A percentile compares a stretch with the other conserved stretches of the same genome.
Conservation (phyloP, 192 early-diverging fungal genomes). For the Funneliformis mosseae region DNA sequence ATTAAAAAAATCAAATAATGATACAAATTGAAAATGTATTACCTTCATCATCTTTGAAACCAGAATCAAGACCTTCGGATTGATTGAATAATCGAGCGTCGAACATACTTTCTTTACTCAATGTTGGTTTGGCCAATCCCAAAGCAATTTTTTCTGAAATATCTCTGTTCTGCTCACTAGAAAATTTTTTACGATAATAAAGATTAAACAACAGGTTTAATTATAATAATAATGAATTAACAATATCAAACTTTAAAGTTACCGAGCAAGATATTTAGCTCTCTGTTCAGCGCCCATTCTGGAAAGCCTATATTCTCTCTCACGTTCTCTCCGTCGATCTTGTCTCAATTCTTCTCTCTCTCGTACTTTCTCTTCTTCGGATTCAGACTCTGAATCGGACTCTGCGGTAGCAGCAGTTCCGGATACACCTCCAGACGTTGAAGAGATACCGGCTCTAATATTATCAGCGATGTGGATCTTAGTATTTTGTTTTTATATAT, state of each 20-base stretch:
- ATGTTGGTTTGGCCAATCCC: constrained; percentile 91
- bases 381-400: constrained; percentile 53
- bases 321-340: constrained; percentile 82
- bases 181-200: background rate
- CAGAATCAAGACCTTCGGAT: constrained; percentile 78
- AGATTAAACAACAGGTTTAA: background rate
- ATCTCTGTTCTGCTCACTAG: constrained; percentile 81
- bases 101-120: constrained; percentile 88
- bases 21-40: background rate
- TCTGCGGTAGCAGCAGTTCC: constrained; percentile 15
- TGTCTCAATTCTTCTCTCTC: constrained; percentile 88
- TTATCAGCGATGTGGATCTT: background rate
- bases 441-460: constrained; percentile 45
- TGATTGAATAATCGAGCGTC: constrained; percentile 97
- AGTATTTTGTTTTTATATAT: constrained; percentile 21
- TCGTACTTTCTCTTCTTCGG: constrained; percentile 60
- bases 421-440: constrained; percentile 16
- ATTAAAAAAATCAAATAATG: background rate
- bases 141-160: constrained; percentile 99
- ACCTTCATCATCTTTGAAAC: constrained; percentile 87
- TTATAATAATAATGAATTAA: background rate
- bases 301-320: constrained; percentile 82
- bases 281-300: constrained; percentile 89
- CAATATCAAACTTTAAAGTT: background rate
- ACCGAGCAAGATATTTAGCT: constrained; percentile 73